A percentile compares a stretch with the other conserved stretches of the same genome.
Evolutionary conservation across 768 basidiomycete species (phyloP).

Genomic region (Leccinum subgranulosum): DNA sequence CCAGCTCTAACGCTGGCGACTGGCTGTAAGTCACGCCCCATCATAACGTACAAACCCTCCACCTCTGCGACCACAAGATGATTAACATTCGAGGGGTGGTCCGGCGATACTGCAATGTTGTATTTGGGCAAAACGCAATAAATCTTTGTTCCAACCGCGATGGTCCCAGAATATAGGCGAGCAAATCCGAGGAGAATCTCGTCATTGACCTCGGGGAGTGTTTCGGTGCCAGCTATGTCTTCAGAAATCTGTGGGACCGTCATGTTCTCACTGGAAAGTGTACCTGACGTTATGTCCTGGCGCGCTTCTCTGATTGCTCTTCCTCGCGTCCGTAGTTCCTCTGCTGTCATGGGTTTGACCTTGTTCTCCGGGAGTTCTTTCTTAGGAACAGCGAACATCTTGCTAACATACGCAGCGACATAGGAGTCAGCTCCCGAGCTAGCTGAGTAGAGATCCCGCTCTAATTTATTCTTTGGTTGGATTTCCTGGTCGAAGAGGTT

Average conservation of each 20-base stretch:
- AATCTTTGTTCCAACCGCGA: slow-evolving; percentile 60
- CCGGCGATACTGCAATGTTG: slow-evolving; percentile 54
- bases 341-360: slow-evolving; percentile 69
- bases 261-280: slow-evolving; percentile 9
- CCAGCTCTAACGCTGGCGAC: slow-evolving; percentile 85
- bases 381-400: slow-evolving; percentile 92
- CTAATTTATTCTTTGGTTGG: slow-evolving; percentile 74
- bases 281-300: slow-evolving; percentile 32
- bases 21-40: slow-evolving; percentile 91
- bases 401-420: slow-evolving; percentile 88
- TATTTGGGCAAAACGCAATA: slow-evolving; percentile 89
- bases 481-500: slow-evolving; percentile 59
- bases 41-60: slow-evolving; percentile 88
- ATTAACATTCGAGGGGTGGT: slow-evolving; percentile 65
- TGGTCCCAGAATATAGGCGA: slow-evolving; percentile 86
- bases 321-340: slow-evolving; percentile 74
- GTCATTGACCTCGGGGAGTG: slow-evolving; percentile 3
- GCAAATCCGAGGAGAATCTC: slow-evolving; percentile 92
- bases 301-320: slow-evolving; percentile 48
- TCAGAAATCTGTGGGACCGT: slow-evolving; percentile 4
- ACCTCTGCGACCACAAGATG: slow-evolving; percentile 62
- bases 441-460: slow-evolving; percentile 76
- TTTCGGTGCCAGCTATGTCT: background rate
- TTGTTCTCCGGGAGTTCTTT: slow-evolving; percentile 87
- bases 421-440: slow-evolving; percentile 53